Evolutionary conservation across 345 rosid species (phyloP), one percentile per base, ranked within the genome.

Genomic region (Abelmoschus esculentus): DNA sequence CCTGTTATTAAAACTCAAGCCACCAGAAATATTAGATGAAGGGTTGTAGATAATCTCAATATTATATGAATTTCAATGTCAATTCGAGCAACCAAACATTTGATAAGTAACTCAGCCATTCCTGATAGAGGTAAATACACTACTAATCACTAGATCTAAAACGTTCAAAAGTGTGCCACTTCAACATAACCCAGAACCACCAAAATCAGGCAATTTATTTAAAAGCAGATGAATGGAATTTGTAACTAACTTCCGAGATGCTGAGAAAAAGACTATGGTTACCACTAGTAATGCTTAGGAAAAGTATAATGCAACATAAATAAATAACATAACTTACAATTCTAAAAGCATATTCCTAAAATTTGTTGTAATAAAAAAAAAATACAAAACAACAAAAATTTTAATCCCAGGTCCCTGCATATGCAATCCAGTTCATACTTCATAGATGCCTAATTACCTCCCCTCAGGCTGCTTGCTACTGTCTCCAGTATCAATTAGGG

Each of bases 341-440:
- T 53, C 57, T 53, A 17, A 22, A 22, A 17, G 54, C 55, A 46
- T 65, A 44, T 65, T 44, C 54, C 22, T 36, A 74, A 4, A 50
- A 70, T 59, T 70, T 49, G 32, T 13, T 57, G 70, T 54, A 75
- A 46, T 14, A 29, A 12, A 53, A 53, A 53, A 53, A 22, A 53
- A 65, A 29, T 52, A 17, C 10, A 17, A 3, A 46, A 58, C 64
- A 49, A 22, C 58, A 71, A 64, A 38, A 18, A 58, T 6, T 52
- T 52, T 52, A 52, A 52, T 52, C 26, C 56, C 8, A 52, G 56
- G 17, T n/a, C 19, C 3, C 22, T 52, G 7, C 56, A n/a, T 7
- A 52, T 52, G 56, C 56, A 52, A 52, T 52, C 10, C 9, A n/a
- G 56, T 52, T 17, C 56, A 52, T 17, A n/a, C 26, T 52, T 17